These are phyloP conservation scores for Diatrype stigma DNA, from an alignment of 2,329 filamentous ascomycete species.

Conservation along the genomic window DNA sequence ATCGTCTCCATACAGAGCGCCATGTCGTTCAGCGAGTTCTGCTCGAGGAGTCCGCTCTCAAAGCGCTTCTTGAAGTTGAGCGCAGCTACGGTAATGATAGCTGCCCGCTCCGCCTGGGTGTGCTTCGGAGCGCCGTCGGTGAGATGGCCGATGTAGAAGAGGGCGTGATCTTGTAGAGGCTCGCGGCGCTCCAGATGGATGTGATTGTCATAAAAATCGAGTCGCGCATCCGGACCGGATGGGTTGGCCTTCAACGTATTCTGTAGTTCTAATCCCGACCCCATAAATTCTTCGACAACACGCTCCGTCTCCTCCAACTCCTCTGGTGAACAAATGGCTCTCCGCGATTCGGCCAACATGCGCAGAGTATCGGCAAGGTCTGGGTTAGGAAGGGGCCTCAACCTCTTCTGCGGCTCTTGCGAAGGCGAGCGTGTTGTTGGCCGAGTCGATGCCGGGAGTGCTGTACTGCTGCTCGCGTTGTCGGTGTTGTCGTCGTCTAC, in stretches of 20 bases:
- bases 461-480: neutral
- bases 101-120: neutral
- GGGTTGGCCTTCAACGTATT: neutral
- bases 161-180: neutral
- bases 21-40: neutral
- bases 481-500: neutral
- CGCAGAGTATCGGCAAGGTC: too few relatives aligned
- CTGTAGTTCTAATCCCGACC: neutral
- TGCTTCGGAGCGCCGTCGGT: neutral
- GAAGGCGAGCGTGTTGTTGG: too few relatives aligned
- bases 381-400: too few relatives aligned
- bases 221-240: neutral
- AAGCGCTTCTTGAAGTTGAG: conserved; percentile 1
- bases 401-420: too few relatives aligned
- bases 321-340: too few relatives aligned
- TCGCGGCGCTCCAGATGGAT: neutral
- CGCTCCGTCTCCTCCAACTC: too few relatives aligned
- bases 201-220: neutral
- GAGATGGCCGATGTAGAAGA: neutral
- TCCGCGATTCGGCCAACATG: too few relatives aligned
- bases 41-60: neutral
- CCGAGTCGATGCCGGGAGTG: neutral
- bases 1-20: neutral
- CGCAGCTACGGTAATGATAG: neutral
- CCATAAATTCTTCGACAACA: neutral